A percentile compares a stretch with the other conserved stretches of the same genome.
Conservation (phyloP, 768 basidiomycete species). For the Mycena amicta region DNA sequence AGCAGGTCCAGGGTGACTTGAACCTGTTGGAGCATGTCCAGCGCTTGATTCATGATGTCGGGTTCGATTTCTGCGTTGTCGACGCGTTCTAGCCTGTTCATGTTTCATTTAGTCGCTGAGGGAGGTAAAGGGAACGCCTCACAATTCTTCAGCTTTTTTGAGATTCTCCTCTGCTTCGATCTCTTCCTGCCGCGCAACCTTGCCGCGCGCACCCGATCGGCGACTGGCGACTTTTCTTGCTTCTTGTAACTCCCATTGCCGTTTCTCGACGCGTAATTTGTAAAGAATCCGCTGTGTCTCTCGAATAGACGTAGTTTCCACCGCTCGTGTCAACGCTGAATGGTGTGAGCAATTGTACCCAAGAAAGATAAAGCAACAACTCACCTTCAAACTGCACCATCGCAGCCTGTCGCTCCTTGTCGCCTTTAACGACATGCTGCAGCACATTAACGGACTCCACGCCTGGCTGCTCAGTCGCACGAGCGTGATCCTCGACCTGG, state of each 20-base stretch:
- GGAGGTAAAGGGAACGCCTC: conserved; percentile 27
- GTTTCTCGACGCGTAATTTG: conserved; percentile 27
- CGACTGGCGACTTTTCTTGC: conserved; percentile 49
- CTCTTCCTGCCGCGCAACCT: conserved; percentile 55
- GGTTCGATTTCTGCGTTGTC: conserved; percentile 27
- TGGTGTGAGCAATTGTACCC: not conserved
- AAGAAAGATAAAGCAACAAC: conserved; percentile 11
- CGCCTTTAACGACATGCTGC: conserved; percentile 48
- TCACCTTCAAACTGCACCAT: conserved; percentile 31
- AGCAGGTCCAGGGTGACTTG: conserved; percentile 23
- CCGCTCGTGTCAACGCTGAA: conserved; percentile 30
- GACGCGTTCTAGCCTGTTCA: conserved; percentile 23
- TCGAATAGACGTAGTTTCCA: conserved; percentile 26
- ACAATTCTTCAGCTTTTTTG: conserved; percentile 33
- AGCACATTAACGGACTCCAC: conserved; percentile 32
- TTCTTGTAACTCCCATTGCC: conserved; percentile 38
- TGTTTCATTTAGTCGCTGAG: no score
- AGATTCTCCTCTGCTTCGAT: conserved; percentile 47
- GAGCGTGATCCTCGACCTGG: conserved; percentile 33
- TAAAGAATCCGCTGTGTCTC: conserved; percentile 31
- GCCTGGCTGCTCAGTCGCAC: conserved; percentile 17
- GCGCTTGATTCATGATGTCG: conserved; percentile 19
- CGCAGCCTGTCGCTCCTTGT: conserved; percentile 37
- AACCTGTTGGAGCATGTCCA: conserved; percentile 23
- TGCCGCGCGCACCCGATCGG: conserved; percentile 59